phyloP scores from a whole-genome alignment of 2,329 filamentous ascomycete genomes.

The Clarireedia monteithiana region DNA sequence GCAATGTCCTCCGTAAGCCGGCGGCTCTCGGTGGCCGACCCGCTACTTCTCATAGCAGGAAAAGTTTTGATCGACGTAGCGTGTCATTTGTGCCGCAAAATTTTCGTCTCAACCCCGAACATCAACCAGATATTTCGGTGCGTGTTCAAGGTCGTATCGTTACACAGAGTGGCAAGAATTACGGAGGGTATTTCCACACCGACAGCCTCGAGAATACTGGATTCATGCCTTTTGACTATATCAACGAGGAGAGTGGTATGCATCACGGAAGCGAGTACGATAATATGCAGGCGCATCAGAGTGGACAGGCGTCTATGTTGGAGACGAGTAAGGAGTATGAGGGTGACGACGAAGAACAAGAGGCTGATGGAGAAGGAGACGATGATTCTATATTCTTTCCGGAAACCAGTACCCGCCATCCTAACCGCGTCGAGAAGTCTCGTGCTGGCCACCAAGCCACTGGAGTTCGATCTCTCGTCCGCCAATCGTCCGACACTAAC shows the following conservation, averaged over 20 bases:
- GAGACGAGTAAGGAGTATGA: background rate
- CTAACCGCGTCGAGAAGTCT: background rate
- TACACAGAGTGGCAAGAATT: background rate
- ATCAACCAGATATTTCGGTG: background rate
- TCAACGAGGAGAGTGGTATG: background rate
- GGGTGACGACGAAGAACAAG: background rate
- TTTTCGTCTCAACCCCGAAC: background rate
- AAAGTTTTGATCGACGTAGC: background rate
- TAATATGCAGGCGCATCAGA: background rate
- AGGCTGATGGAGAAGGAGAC: background rate
- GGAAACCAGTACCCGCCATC: background rate
- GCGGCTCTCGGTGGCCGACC: background rate
- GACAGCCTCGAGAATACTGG: background rate
- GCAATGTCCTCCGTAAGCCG: background rate
- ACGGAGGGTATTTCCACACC: background rate
- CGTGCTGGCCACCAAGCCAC: background rate
- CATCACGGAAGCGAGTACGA: background rate
- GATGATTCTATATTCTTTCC: background rate
- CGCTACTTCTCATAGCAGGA: background rate
- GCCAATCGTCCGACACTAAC: background rate
- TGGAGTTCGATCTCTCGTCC: background rate
- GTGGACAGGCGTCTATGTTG: no score
- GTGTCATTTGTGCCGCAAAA: background rate
- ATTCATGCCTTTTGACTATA: background rate
- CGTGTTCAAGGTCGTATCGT: constrained; percentile 3